Percentiles rank a stretch among this genome's conserved stretches.
Evolutionary conservation across 2,329 filamentous ascomycete species (phyloP).

Genomic region (Mycosphaerella sp.): DNA sequence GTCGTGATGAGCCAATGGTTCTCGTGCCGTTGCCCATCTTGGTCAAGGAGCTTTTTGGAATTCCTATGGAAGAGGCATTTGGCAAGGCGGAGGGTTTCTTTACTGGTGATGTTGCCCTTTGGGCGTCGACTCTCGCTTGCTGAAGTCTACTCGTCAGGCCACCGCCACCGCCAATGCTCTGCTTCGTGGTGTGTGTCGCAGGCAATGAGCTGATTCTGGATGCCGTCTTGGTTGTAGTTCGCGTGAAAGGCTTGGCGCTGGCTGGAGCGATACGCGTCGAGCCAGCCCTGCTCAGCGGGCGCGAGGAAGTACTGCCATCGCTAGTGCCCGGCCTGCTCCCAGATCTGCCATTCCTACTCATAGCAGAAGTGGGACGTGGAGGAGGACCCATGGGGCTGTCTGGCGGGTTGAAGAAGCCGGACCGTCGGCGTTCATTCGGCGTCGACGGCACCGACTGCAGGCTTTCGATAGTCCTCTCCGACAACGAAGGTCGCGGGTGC

Average conservation of each 20-base stretch:
- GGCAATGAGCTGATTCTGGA: constrained; percentile 24
- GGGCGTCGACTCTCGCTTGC: constrained; percentile 13
- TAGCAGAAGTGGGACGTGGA: constrained; percentile 55
- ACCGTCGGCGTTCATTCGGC: constrained; percentile 60
- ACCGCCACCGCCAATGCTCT: constrained; percentile 27
- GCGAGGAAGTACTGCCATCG: constrained; percentile 33
- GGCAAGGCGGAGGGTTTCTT: constrained; percentile 14
- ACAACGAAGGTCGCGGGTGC: constrained; percentile 53
- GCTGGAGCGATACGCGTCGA: constrained; percentile 34
- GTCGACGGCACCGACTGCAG: constrained; percentile 72
- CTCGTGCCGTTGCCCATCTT: constrained; percentile 29
- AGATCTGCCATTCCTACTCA: constrained; percentile 45
- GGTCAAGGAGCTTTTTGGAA: not conserved
- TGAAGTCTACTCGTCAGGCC: constrained; percentile 23
- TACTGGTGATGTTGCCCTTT: constrained; percentile 14
- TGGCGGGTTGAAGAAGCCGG: constrained; percentile 62
- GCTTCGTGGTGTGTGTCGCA: constrained; percentile 22
- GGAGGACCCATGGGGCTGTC: constrained; percentile 56
- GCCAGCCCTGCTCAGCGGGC: constrained; percentile 22
- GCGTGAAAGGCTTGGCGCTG: constrained; percentile 30
- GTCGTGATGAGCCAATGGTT: constrained; percentile 30
- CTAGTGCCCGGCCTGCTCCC: constrained; percentile 46
- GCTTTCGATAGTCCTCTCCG: constrained; percentile 81
- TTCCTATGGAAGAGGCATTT: constrained; percentile 5
- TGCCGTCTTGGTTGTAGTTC: constrained; percentile 11